Base-by-base conservation (phyloP, 495 filamentous ascomycete genomes). In the Penicillium antarcticum region DNA sequence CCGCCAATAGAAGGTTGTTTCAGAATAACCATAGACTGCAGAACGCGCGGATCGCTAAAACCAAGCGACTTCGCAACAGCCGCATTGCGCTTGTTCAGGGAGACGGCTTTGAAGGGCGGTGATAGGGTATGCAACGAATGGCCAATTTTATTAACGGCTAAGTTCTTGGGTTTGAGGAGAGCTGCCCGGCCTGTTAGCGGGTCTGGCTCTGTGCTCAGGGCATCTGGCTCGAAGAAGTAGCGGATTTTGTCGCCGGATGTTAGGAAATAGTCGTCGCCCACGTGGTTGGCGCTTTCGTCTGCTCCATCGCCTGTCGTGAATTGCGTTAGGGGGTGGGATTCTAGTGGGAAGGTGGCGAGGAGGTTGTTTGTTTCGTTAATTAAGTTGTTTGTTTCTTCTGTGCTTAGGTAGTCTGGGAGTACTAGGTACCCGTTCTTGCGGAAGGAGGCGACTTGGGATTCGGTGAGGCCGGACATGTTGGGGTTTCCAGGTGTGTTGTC, bases 1-100 rank as follows among this genome's bases (percentile, higher is more conserved):
- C 87, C 94, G 18, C 94, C 94, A 32, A 98, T 97, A 65, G 91
- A 88, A 7, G 94, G 92, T 70, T 97, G 94, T 65, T 98, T 98
- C 80, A 89, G 95, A 55, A 98, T 98, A 7, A 97, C 79, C 94
- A 98, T 98, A 59, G 87, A 91, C 75, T 98, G 94, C 51, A 98
- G 75, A 1, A 87, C 78, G 32, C 75, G 71, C 0, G 94, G 91
- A 61, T 94, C 85, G 0, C 46, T 50, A 69, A 95, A 96, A 1
- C 85, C 83, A 11, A 98, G 71, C 1, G 75, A 77, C 13, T 70
- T 69, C 6, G 92, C 91, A 19, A 98, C 84, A 12, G 76, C 78
- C 1, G 82, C 82, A 58, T 86, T 79, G 13, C 70, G 61, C 29
- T 61, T 26, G 51, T 74, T 74, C 42, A 85, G 58, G 50, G 85